phyloP scores from a whole-genome alignment of 2,329 filamentous ascomycete species.

The Coniella lustricola region DNA sequence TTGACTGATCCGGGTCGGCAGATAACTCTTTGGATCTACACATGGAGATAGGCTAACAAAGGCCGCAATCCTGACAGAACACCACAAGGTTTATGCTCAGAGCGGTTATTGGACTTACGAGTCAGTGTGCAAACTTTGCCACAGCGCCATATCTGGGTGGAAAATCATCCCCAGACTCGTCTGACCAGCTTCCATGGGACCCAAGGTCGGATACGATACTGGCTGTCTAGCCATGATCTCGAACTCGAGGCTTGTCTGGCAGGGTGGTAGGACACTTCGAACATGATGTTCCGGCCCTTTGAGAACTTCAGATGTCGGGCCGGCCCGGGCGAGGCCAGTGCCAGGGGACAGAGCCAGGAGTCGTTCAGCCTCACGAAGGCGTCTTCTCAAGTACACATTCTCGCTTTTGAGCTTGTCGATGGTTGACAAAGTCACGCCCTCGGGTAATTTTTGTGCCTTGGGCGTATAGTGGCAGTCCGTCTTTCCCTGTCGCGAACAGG shows the following conservation, averaged over 20 bases:
- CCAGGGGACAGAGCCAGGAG: background rate
- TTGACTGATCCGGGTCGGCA: too few species aligned
- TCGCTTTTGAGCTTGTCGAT: background rate
- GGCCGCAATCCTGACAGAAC: too few species aligned
- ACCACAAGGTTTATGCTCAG: too few species aligned
- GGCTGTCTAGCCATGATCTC: conserved; percentile 10
- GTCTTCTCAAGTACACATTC: background rate
- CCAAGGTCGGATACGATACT: conserved; percentile 1
- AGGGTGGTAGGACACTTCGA: background rate
- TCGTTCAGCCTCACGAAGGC: background rate
- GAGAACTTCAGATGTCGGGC: too few species aligned
- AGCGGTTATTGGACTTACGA: too few species aligned
- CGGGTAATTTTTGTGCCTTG: too few species aligned
- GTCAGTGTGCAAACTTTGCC: background rate
- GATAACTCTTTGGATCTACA: too few species aligned
- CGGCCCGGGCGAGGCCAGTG: too few species aligned
- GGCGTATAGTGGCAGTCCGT: too few species aligned
- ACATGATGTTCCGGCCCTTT: background rate
- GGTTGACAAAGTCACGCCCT: too few species aligned
- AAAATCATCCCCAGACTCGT: background rate
- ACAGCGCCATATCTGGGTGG: background rate
- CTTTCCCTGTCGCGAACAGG: background rate
- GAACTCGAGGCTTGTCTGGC: conserved; percentile 6
- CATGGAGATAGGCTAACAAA: too few species aligned
- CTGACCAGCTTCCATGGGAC: background rate